Percentiles rank a stretch among this genome's conserved stretches.
phyloP scores from a whole-genome alignment of 2,329 filamentous ascomycete genomes.

The Gaeumannomyces sp. region DNA sequence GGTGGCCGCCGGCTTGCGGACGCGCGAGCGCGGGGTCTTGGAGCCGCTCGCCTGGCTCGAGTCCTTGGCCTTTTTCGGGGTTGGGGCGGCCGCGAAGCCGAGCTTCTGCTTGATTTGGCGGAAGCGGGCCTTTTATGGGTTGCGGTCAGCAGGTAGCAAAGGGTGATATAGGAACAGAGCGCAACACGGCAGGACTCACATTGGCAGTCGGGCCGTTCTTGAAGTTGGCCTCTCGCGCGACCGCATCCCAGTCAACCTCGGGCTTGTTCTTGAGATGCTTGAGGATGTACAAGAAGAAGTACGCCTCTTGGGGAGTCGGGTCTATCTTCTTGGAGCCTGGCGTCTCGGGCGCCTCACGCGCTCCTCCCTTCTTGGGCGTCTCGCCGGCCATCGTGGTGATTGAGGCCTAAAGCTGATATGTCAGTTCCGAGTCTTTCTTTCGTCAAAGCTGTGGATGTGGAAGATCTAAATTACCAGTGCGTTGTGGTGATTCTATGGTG shows the following conservation, averaged over 20 bases:
- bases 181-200: constrained; percentile 22
- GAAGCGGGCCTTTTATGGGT: constrained; percentile 34
- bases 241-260: constrained; percentile 41
- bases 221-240: constrained; percentile 36
- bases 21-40: neutral
- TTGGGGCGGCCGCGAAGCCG: constrained; percentile 21
- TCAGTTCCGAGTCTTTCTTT: neutral
- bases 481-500: neutral
- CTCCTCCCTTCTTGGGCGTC: constrained; percentile 5
- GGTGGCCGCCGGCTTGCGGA: constrained; percentile 11
- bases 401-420: neutral
- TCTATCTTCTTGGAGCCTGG: constrained; percentile 16
- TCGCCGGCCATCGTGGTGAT: constrained; percentile 8
- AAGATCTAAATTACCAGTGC: neutral
- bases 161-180: neutral
- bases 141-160: too few species aligned
- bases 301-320: constrained; percentile 34
- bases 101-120: constrained; percentile 44
- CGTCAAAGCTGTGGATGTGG: neutral
- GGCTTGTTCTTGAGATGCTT: constrained; percentile 36
- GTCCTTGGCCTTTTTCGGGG: constrained; percentile 9
- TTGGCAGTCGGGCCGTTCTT: constrained; percentile 40
- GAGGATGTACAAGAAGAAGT: constrained; percentile 39
- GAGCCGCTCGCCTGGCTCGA: neutral
- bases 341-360: neutral